Percentiles rank a stretch among this genome's conserved stretches.
These are phyloP conservation scores for Cryphonectria naterciae DNA, from an alignment of 2,329 filamentous ascomycete species.

Conservation along the genomic window DNA sequence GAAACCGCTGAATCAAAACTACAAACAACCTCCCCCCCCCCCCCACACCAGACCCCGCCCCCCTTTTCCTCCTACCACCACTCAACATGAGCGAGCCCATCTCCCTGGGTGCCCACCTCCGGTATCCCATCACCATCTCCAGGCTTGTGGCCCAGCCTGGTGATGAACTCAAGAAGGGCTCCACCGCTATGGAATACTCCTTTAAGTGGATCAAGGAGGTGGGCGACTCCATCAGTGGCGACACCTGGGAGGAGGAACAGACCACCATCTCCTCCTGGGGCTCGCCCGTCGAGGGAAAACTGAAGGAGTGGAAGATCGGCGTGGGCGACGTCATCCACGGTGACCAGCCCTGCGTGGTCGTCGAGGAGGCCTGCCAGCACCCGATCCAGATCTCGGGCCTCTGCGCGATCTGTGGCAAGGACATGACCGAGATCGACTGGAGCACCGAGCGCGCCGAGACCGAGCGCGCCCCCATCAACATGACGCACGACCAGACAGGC, in stretches of 20 bases:
- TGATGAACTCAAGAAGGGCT: conserved; percentile 75
- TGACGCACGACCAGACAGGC: conserved; percentile 88
- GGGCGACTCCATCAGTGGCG: conserved; percentile 64
- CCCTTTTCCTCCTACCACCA: not conserved
- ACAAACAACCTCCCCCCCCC: not conserved
- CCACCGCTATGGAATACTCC: conserved; percentile 82
- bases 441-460: conserved; percentile 79
- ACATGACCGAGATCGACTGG: conserved; percentile 92
- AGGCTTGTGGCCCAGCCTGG: conserved; percentile 77
- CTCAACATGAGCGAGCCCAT: conserved; percentile 50
- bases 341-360: conserved; percentile 67
- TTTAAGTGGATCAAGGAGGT: conserved; percentile 81
- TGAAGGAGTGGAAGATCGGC: conserved; percentile 76
- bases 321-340: conserved; percentile 66
- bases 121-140: conserved; percentile 92
- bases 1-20: not conserved
- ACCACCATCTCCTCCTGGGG: conserved; percentile 79
- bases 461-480: conserved; percentile 88
- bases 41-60: no score
- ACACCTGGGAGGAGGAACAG: conserved; percentile 68
- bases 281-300: conserved; percentile 78
- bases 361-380: conserved; percentile 91
- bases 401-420: conserved; percentile 90
- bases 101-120: conserved; percentile 65
- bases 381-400: conserved; percentile 89